phyloP scores from a whole-genome alignment of 2,329 filamentous ascomycete species.

The Gnomoniopsis smithogilvyi region DNA sequence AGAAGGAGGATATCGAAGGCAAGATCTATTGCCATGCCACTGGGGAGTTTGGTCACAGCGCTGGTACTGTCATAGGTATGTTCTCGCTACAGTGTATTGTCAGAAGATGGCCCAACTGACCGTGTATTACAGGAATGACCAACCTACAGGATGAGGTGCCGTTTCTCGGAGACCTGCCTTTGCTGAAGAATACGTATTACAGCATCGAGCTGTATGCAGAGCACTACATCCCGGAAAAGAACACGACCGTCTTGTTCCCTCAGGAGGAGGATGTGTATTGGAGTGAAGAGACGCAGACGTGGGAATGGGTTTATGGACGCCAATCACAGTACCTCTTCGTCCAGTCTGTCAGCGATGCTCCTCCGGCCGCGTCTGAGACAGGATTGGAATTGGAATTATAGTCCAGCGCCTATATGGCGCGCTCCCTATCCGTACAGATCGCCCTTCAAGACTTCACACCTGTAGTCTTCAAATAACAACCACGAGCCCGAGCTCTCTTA shows the following conservation, averaged over 20 bases:
- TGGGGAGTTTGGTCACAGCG: constrained; percentile 49
- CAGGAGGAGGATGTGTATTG: constrained; percentile 50
- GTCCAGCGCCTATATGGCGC: background rate
- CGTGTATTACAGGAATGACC: constrained; percentile 38
- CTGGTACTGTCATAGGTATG: constrained; percentile 44
- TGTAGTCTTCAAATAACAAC: too few species aligned
- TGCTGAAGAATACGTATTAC: constrained; percentile 44
- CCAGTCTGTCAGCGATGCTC: constrained; percentile 3
- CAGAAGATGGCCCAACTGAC: background rate
- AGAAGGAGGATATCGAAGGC: constrained; percentile 39
- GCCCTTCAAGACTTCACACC: background rate
- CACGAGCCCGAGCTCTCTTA: too few species aligned
- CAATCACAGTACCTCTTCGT: constrained; percentile 43
- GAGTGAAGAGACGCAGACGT: constrained; percentile 33
- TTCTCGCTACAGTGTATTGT: background rate
- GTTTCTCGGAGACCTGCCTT: constrained; percentile 41
- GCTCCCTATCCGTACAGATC: background rate
- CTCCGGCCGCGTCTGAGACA: background rate
- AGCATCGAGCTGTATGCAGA: constrained; percentile 48
- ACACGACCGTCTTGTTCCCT: constrained; percentile 42
- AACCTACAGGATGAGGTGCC: constrained; percentile 47
- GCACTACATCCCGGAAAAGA: constrained; percentile 42
- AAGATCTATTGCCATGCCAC: constrained; percentile 48
- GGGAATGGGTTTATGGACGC: constrained; percentile 47
- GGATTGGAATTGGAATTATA: constrained; percentile 2